Base-by-base conservation (phyloP, 768 basidiomycete genomes). In the Boletus sp. region DNA sequence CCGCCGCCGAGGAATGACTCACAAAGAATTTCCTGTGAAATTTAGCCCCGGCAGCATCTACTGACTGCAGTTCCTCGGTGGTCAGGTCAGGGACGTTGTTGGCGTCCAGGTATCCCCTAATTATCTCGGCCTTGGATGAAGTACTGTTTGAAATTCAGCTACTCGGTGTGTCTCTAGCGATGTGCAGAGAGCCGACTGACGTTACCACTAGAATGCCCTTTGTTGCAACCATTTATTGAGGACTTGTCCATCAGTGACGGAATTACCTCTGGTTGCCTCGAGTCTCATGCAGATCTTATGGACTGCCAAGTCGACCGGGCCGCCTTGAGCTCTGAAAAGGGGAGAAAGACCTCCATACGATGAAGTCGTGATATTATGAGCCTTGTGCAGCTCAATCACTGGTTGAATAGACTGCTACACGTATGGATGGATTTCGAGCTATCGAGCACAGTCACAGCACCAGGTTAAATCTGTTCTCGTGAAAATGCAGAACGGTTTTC, bases 331-430 rank as follows among this genome's bases (percentile, higher is more conserved):
- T n/a, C 35, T 41, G 33, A 55, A 48, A 34, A 44, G 35, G 39
- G 44, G 32, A 30, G 29, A 53, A 21, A 46, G 37, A 21, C 55
- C 41, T 27, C 15, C 37, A 34, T 48, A 56, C 7, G 54, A 56
- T 33, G 46, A 33, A 6, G 41, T 56, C 33, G 49, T 54, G 13
- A 57, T 44, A 38, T 34, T 10, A 13, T 44, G 42, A 30, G 42
- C 8, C 35, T 44, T 39, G 30, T 51, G 47, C 37, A 58, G 21
- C 21, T 35, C 43, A 14, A 51, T 40, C 43, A 38, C 21, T 29
- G 47, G 27, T 32, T 41, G 33, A 52, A 58, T 15, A 15, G 47
- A 57, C 43, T 57, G 8, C 42, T 38, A 57, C 19, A 38, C 55
- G 14, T 33, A 33, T n/a, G 42, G 55, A 33, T 50, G 55, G 7